Conservation (phyloP, 2,329 filamentous ascomycete species). For the Colletotrichum godetiae region DNA sequence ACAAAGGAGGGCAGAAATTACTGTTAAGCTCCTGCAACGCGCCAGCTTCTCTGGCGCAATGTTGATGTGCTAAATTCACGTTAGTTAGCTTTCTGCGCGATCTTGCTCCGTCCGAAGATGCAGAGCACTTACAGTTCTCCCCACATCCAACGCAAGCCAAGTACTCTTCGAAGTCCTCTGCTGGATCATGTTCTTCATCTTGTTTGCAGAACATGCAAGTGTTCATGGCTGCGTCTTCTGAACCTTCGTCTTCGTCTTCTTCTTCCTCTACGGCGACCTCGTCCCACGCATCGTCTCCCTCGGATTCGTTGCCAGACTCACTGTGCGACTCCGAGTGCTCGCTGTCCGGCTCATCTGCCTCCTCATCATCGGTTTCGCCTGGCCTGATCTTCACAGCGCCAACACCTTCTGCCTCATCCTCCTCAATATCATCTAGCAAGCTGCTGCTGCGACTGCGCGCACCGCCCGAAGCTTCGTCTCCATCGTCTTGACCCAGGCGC, state of each 20-base stretch:
- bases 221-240: constrained; percentile 60
- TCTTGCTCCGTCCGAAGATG: not conserved
- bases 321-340: constrained; percentile 59
- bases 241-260: constrained; percentile 65
- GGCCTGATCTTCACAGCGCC: constrained; percentile 68
- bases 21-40: constrained; percentile 56
- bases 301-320: constrained; percentile 65
- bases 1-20: constrained; percentile 54
- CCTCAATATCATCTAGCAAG: constrained; percentile 38
- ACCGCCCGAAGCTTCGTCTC: constrained; percentile 37
- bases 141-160: constrained; percentile 82
- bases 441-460: constrained; percentile 26
- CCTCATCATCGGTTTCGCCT: constrained; percentile 59
- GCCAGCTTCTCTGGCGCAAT: constrained; percentile 83
- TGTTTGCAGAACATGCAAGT: constrained; percentile 80
- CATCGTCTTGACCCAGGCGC: constrained; percentile 43
- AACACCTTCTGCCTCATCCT: constrained; percentile 62
- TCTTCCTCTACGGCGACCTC: constrained; percentile 66
- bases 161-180: constrained; percentile 83
- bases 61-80: constrained; percentile 81
- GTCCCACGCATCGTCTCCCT: constrained; percentile 68
- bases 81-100: constrained; percentile 48
- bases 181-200: constrained; percentile 85
- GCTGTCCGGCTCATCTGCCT: constrained; percentile 54
- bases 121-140: constrained; percentile 77